phyloP scores from a whole-genome alignment of 1,139 yeast species.

The Suhomyces bolitotheri region DNA sequence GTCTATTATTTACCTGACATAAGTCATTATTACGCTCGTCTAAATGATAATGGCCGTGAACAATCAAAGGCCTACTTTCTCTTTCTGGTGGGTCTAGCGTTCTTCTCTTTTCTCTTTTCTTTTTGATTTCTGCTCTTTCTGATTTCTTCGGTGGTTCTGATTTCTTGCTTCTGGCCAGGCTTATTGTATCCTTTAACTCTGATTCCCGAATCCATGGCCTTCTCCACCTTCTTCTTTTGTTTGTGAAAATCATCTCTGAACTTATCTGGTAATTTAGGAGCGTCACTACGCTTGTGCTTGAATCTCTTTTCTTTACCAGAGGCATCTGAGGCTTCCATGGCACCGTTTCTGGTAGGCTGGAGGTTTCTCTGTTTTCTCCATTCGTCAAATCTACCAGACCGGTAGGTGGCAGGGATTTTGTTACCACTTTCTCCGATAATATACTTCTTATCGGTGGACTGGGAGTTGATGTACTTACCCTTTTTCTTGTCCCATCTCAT shows the following conservation, averaged over 20 bases:
- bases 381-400: slow-evolving; percentile 87
- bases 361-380: slow-evolving; percentile 80
- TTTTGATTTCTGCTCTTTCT: slow-evolving; percentile 70
- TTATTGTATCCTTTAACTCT: slow-evolving; percentile 67
- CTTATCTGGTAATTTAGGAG: slow-evolving; percentile 89
- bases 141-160: slow-evolving; percentile 71
- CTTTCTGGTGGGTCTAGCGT: slow-evolving; percentile 66
- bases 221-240: slow-evolving; percentile 80
- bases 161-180: slow-evolving; percentile 57
- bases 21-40: too few relatives aligned
- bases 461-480: slow-evolving; percentile 83
- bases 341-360: slow-evolving; percentile 52
- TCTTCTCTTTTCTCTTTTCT: slow-evolving; percentile 79
- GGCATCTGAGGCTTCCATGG: slow-evolving; percentile 41
- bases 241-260: slow-evolving; percentile 81
- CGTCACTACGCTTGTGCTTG: slow-evolving; percentile 71
- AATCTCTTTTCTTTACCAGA: slow-evolving; percentile 47
- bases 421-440: slow-evolving; percentile 96
- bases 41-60: too few relatives aligned
- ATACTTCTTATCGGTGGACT: slow-evolving; percentile 78
- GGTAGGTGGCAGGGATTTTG: slow-evolving; percentile 85
- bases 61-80: too few relatives aligned
- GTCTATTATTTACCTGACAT: too few relatives aligned
- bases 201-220: slow-evolving; percentile 76
- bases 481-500: slow-evolving; percentile 94